Evolutionary conservation across 2,329 filamentous ascomycete genomes (phyloP).

Genomic region (Cytospora piceicola): DNA sequence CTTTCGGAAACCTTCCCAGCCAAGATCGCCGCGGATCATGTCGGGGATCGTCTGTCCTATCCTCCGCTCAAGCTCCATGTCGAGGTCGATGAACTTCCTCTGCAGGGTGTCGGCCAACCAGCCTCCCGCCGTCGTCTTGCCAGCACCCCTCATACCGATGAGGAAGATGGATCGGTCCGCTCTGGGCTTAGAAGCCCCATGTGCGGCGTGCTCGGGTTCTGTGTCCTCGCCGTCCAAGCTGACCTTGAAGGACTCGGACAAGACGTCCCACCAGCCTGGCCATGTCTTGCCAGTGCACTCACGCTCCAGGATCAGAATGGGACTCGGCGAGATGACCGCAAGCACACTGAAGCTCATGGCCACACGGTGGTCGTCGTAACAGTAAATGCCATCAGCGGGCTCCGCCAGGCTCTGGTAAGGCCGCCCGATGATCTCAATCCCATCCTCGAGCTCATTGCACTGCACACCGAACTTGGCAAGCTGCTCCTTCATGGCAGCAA

Average conservation of each 20-base stretch:
- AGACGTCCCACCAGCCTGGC: conserved; percentile 97
- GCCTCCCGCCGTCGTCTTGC: conserved; percentile 89
- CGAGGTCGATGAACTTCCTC: conserved; percentile 82
- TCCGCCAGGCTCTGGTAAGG: conserved; percentile 52
- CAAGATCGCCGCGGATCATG: conserved; percentile 70
- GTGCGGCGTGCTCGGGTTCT: conserved; percentile 36
- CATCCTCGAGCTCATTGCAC: conserved; percentile 88
- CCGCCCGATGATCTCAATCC: conserved; percentile 73
- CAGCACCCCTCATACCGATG: conserved; percentile 95
- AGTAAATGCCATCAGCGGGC: conserved; percentile 74
- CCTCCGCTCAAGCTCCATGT: conserved; percentile 79
- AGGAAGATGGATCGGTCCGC: conserved; percentile 78
- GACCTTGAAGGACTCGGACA: conserved; percentile 78
- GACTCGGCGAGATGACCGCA: conserved; percentile 69
- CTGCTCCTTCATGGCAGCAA: conserved; percentile 92
- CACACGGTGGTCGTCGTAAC: conserved; percentile 96
- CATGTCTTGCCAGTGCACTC: conserved; percentile 97
- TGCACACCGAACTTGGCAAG: conserved; percentile 89
- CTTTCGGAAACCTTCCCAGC: conserved; percentile 87
- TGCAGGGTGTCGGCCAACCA: conserved; percentile 80
- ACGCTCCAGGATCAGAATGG: conserved; percentile 81
- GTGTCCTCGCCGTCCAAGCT: conserved; percentile 75
- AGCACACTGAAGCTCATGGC: conserved; percentile 98
- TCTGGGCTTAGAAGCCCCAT: conserved; percentile 37
- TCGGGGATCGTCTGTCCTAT: conserved; percentile 80